Base-by-base conservation (phyloP, 768 basidiomycete genomes). In the Trichaptum fuscoviolaceum region DNA sequence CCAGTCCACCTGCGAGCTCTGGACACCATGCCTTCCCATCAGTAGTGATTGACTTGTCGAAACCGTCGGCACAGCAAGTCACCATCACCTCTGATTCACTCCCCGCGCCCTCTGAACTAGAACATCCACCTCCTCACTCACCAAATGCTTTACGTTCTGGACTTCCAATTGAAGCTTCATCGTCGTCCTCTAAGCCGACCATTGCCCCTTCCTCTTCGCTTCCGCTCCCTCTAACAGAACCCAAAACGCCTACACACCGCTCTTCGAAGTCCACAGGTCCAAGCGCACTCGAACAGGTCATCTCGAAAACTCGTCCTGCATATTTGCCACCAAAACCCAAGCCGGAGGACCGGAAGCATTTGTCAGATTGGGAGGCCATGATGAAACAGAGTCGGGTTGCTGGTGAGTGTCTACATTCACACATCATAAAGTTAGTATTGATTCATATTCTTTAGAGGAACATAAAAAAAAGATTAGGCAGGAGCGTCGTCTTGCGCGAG, bases 281-380 rank as follows among this genome's bases (percentile, higher is more conserved):
- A 10, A 91, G 89, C 70, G 75, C 79, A 5, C 81, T 96, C 60
- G 91, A 95, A 73, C 91, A 88, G 76, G 88, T 93, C 35, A 78
- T 91, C 63, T 93, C 91, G 76, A 89, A 86, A 75, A 96, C 95
- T 0, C 81, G 95, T n/a, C 95, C 92, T 20, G 76, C 82, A 5
- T 89, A 89, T 73, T 80, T 96, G n/a, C 95, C 95, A 25, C 94
- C 94, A 7, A 96, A 96, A 74, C 78, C 77, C 62, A 84, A 83
- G 30, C 73, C 84, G 66, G 94, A 96, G 76, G 94, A 96, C 72
- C 76, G 81, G 62, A 95, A 89, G 70, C 95, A 96, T 77, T 80
- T 93, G 73, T 85, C 88, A 4, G 90, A 91, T 73, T 95, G 94
- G 90, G 85, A 93, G 72, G 77, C 82, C 35, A 96, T 96, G 93